Base-by-base conservation (phyloP, 2,329 filamentous ascomycete genomes). In the Ambrosiella xylebori region DNA sequence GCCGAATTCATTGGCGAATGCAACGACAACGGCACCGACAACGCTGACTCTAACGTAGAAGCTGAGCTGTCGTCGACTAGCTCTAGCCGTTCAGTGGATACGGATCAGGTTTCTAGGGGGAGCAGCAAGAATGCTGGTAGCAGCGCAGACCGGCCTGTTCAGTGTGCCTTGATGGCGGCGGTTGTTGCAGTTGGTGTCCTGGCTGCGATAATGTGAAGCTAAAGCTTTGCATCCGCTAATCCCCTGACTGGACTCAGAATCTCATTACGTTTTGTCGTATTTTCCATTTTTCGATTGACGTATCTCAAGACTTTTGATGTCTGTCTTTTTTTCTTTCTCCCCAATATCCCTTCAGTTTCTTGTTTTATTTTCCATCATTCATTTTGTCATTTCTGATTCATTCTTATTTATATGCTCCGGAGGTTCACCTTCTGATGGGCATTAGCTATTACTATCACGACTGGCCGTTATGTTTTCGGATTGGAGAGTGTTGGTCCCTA, bases 1-100 rank as follows among this genome's bases (percentile, higher is more conserved):
- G 56, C 57, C 7, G 37, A 57, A 38, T 65, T 65, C 54, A 57
- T 56, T 11, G 64, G 64, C 51, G 63, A 65, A 54, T 65, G 64
- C 40, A 37, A 49, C 13, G 36, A 27, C 56, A 17, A 41, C 5
- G 39, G 6, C 11, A n/a, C 5, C 11, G 8, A 6, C 39, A n/a
- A 51, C 55, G 2, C 44, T 15, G 11, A 15, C 44, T 47, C 44
- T 13, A 47, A 47, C 13, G 47, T n/a, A n/a, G 8, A 15, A 27
- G 27, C 27, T 12, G 13, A 27, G 39, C 11, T 15, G 19, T 19
- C 17, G 37, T 54, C 37, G 37, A 27, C 27, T 15, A 54, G 40
- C 9, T 17, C 35, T 44, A 54, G 52, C 35, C 52, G 55, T 41
- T 40, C 45, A 35, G 27, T 19, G 7, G 15, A n/a, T 35, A 35